Evolutionary conservation across 352 stramenopile genomes (phyloP), one percentile per base, ranked within the genome.

Genomic region (Elongisporangium undulatum): DNA sequence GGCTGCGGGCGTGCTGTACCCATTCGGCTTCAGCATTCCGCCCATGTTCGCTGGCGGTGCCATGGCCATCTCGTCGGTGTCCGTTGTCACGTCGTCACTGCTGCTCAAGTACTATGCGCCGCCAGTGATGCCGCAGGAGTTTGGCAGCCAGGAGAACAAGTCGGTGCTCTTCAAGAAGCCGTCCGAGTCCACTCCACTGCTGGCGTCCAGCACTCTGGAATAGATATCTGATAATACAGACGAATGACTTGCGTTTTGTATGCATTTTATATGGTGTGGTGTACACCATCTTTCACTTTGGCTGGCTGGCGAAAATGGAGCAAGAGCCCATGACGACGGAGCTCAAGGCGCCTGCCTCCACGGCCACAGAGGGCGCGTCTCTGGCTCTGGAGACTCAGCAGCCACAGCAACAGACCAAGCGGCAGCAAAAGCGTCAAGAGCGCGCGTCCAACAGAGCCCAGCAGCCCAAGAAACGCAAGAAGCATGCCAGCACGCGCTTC

Each of bases 51-150:
- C 96, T 23, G 97, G 96, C 29, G 86, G 94, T 3, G 95, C 96
- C 63, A 99, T 99, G 97, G 96, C 96, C 59, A 90, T 98, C 53
- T 98, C 89, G 41, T 98, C 92, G 20, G 91, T 99, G 22, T 98
- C 94, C 54, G 97, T 99, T 2, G 89, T 99, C 49, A 94, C 77
- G 16, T 98, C 90, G 49, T 98, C 94, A 52, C 79, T 99, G 9
- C 69, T 96, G 53, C 79, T 99, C 51, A 85, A 90, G 58, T 85
- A 92, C 64, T 99, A 99, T 72, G 61, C 55, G 53, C 87, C 89
- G 54, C 94, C 93, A 2, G 60, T 72, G 53, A 77, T 92, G 20
- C 82, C 82, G 2, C 68, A 73, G 24, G 70, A 74, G 45, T 89
- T 84, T 54, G 78, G 72, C 54, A 70, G 74, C 52, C 74, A 81